Evolutionary conservation across 306 rosid species (phyloP).

Genomic region (Adenanthera pavonina): DNA sequence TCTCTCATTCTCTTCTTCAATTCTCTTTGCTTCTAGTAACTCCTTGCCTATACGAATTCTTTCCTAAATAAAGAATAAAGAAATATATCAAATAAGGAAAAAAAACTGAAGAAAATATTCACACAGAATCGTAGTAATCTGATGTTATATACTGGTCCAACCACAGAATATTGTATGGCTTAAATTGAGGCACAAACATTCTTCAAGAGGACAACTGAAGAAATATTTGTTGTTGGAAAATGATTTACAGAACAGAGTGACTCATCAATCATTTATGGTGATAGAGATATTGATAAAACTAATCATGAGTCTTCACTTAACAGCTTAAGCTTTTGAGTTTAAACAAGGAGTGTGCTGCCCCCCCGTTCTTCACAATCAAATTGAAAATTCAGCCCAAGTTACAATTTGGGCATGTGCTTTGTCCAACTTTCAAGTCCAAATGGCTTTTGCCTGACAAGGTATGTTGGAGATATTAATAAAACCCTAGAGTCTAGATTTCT

Average conservation of each 20-base stretch:
- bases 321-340: no score
- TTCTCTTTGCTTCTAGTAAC: constrained; percentile 93
- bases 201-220: constrained; percentile 18
- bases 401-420: not conserved
- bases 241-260: not conserved
- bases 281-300: not conserved
- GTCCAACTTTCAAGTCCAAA: no score
- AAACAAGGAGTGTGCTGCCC: not conserved
- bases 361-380: not conserved
- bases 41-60: constrained; percentile 98
- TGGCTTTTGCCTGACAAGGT: no score
- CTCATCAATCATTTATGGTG: constrained; percentile 27
- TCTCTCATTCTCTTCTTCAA: constrained; percentile 93
- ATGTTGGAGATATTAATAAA: no score
- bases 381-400: not conserved
- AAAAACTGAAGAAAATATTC: constrained; percentile 14
- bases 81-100: constrained; percentile 13
- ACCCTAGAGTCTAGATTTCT: no score
- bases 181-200: constrained; percentile 12
- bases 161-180: not conserved
- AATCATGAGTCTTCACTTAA: not conserved
- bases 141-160: constrained; percentile 21
- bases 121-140: constrained; percentile 16
- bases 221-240: constrained; percentile 9
- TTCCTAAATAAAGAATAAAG: constrained; percentile 60